Evolutionary conservation across 257 asterid genomes (phyloP).

Genomic region (Penstemon newberryi): DNA sequence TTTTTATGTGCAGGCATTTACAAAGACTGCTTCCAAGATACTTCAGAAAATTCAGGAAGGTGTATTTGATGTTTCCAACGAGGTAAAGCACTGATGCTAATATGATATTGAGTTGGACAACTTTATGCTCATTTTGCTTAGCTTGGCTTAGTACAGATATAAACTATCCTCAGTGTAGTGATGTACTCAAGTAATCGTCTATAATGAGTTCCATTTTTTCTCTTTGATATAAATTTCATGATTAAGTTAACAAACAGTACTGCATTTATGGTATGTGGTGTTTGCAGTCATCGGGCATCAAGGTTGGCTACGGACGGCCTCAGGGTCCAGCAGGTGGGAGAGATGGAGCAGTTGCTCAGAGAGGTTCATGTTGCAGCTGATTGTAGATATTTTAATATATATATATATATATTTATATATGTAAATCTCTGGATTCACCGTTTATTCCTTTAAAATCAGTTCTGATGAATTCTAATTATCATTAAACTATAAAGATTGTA

Average conservation of each 20-base stretch:
- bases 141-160: background rate
- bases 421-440: constrained; percentile 11
- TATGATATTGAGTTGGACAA: constrained; percentile 7
- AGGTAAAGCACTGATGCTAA: constrained; percentile 41
- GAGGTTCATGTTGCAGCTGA: constrained; percentile 71
- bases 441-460: constrained; percentile 8
- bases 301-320: constrained; percentile 66
- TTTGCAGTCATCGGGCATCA: constrained; percentile 75
- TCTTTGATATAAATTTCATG: background rate
- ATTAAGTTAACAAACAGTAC: background rate
- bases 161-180: background rate
- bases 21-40: constrained; percentile 63
- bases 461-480: constrained; percentile 17
- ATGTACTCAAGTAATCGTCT: background rate
- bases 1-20: constrained; percentile 51
- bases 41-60: constrained; percentile 78
- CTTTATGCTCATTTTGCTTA: constrained; percentile 11
- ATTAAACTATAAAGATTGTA: background rate
- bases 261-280: background rate
- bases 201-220: background rate
- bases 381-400: background rate
- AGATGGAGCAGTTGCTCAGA: constrained; percentile 61
- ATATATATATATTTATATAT: background rate
- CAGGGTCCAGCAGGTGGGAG: constrained; percentile 60
- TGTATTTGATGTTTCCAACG: constrained; percentile 67